phyloP scores from a whole-genome alignment of 1,284 basidiomycete genomes.

The Sanghuangporus weigelae region DNA sequence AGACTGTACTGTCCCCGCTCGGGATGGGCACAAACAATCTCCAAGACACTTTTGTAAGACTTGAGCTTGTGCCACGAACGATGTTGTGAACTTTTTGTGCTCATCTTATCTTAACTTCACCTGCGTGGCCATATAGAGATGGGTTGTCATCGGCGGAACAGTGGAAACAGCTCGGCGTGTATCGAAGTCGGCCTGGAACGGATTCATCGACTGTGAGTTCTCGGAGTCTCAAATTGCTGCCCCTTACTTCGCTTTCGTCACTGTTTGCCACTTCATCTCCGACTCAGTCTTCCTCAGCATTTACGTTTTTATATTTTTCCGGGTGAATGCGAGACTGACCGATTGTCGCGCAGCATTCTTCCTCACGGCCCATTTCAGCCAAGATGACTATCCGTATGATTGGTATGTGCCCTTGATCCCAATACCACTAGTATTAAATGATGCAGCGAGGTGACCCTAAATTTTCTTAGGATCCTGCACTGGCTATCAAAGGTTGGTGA shows the following conservation, averaged over 20 bases:
- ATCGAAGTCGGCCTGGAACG: conserved; percentile 79
- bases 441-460: conserved; percentile 17
- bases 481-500: conserved; percentile 69
- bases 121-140: conserved; percentile 44
- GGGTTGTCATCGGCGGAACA: conserved; percentile 74
- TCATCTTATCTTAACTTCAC: not conserved
- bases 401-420: conserved; percentile 42
- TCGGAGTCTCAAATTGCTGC: not conserved
- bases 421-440: conserved; percentile 3
- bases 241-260: not conserved
- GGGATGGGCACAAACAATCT: conserved; percentile 51
- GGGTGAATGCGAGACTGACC: conserved; percentile 4
- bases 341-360: conserved; percentile 59
- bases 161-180: conserved; percentile 70
- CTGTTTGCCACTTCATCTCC: not conserved
- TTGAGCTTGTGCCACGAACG: not conserved
- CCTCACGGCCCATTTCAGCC: conserved; percentile 78
- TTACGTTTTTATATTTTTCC: not conserved
- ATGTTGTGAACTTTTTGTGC: not conserved
- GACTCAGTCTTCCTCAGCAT: not conserved
- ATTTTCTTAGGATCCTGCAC: conserved; percentile 66
- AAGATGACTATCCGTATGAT: conserved; percentile 81
- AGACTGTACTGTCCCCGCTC: conserved; percentile 54
- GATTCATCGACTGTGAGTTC: conserved; percentile 74
- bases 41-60: conserved; percentile 58